A percentile compares a stretch with the other conserved stretches of the same genome.
phyloP scores from a whole-genome alignment of 2,329 filamentous ascomycete species.

The Colletotrichum sp. region DNA sequence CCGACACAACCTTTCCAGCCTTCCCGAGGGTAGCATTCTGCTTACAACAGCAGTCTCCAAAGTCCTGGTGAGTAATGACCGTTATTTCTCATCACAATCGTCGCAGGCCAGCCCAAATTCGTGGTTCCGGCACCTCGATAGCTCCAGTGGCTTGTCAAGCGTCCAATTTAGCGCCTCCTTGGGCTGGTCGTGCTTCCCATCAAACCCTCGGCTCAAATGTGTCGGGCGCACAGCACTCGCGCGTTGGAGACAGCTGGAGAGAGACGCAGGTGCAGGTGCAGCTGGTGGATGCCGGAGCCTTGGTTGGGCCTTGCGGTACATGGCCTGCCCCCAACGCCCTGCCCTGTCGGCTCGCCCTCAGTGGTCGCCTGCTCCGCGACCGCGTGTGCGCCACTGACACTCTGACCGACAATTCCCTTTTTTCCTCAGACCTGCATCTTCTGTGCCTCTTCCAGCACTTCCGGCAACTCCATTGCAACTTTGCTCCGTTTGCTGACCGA shows the following conservation, averaged over 20 bases:
- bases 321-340: neutral
- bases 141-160: constrained; percentile 10
- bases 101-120: constrained; percentile 9
- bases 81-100: constrained; percentile 5
- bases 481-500: constrained; percentile 10
- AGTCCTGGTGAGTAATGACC: constrained; percentile 9
- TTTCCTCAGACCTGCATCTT: constrained; percentile 5
- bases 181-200: constrained; percentile 5
- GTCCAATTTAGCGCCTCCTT: constrained; percentile 2
- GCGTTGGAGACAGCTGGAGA: neutral
- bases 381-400: constrained; percentile 19
- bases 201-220: neutral
- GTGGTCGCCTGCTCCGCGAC: constrained; percentile 12
- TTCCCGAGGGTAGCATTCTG: neutral
- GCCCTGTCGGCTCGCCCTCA: constrained; percentile 1
- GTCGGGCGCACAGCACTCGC: neutral
- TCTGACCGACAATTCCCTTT: constrained; percentile 18
- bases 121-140: constrained; percentile 2
- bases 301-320: neutral
- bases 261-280: neutral
- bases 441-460: constrained; percentile 15
- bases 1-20: neutral
- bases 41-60: neutral
- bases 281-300: neutral
- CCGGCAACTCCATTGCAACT: neutral